These are phyloP conservation scores for Hypoxylon perforatum DNA, from an alignment of 495 filamentous ascomycete species.

Conservation along the genomic window DNA sequence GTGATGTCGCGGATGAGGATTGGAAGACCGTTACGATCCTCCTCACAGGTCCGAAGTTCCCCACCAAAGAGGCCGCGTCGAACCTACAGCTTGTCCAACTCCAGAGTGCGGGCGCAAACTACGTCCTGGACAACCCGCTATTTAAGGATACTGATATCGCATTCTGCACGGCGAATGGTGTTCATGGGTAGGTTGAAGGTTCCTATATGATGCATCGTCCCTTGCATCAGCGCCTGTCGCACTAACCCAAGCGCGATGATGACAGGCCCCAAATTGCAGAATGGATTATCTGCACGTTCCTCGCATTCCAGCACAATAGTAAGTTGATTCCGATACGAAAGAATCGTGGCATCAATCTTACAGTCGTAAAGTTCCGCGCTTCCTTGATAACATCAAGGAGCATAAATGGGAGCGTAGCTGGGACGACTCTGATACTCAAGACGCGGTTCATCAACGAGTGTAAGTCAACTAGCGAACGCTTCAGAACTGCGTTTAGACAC, in stretches of 20 bases:
- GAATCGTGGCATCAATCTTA: conserved; percentile 1
- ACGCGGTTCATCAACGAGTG: conserved; percentile 60
- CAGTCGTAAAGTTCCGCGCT: conserved; percentile 58
- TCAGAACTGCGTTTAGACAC: neutral
- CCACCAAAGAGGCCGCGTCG: conserved; percentile 55
- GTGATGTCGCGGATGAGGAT: conserved; percentile 38
- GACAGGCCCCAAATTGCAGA: conserved; percentile 80
- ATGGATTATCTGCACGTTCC: conserved; percentile 71
- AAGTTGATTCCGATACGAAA: conserved; percentile 30
- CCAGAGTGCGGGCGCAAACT: conserved; percentile 79
- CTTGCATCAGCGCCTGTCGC: neutral
- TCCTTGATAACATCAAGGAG: conserved; percentile 63
- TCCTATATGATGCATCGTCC: neutral
- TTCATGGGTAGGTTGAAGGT: conserved; percentile 36
- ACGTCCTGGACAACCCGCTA: conserved; percentile 69
- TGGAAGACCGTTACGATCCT: conserved; percentile 73
- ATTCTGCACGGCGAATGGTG: conserved; percentile 72
- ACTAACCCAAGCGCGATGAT: conserved; percentile 4
- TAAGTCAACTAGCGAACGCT: conserved; percentile 36
- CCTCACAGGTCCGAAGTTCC: conserved; percentile 66
- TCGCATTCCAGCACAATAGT: conserved; percentile 60
- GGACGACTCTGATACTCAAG: conserved; percentile 50
- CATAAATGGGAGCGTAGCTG: conserved; percentile 59
- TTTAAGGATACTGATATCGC: conserved; percentile 71
- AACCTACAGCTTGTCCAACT: conserved; percentile 80